Conservation (phyloP, 2,329 filamentous ascomycete genomes). For the Botrytis pseudocinerea region DNA sequence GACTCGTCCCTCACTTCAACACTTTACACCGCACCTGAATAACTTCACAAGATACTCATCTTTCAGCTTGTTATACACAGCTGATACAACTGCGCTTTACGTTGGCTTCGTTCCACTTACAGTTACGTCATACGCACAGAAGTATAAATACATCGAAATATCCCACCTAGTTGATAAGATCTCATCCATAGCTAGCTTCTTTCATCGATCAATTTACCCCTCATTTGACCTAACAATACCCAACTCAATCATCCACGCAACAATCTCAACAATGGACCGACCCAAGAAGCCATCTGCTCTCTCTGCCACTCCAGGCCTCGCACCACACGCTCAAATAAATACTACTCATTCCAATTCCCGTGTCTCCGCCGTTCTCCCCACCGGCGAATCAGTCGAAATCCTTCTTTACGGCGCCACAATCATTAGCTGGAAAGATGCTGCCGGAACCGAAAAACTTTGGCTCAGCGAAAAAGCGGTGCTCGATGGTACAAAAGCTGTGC, state of each 20-base stretch:
- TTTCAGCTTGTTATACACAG: neutral
- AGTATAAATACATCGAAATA: constrained; percentile 7
- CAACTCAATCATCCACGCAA: constrained; percentile 17
- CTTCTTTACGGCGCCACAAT: constrained; percentile 92
- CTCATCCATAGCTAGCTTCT: neutral
- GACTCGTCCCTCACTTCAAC: neutral
- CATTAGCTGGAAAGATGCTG: constrained; percentile 84
- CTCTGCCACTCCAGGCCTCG: constrained; percentile 69
- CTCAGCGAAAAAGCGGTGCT: constrained; percentile 76
- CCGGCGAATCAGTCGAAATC: constrained; percentile 82
- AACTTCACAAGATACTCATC: neutral
- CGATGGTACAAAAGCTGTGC: constrained; percentile 85
- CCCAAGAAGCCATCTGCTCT: constrained; percentile 80
- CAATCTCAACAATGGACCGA: constrained; percentile 66
- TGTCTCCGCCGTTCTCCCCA: constrained; percentile 78
- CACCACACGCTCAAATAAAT: constrained; percentile 74
- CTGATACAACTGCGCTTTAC: neutral
- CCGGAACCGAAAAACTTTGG: constrained; percentile 81
- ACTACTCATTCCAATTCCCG: constrained; percentile 69
- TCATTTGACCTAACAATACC: neutral
- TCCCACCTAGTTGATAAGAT: constrained; percentile 3
- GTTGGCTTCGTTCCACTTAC: neutral
- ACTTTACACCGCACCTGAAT: constrained; percentile 13
- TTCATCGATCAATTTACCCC: constrained; percentile 19
- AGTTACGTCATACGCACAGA: neutral